phyloP scores from a whole-genome alignment of 768 basidiomycete genomes.

The Mrakia blollopis region DNA sequence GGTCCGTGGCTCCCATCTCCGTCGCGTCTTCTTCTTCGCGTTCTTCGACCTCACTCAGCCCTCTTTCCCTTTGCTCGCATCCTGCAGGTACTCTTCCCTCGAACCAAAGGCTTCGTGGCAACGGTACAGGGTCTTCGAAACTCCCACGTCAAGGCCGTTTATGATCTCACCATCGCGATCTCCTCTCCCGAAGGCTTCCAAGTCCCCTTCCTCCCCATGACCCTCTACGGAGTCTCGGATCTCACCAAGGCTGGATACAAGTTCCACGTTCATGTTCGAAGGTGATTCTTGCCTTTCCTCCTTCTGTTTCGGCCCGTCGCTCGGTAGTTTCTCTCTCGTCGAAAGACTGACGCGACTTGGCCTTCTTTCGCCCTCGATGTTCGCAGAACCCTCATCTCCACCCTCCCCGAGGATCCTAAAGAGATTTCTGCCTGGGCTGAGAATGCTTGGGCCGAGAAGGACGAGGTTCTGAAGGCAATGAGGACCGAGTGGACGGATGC shows the following conservation, averaged over 20 bases:
- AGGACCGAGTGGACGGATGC: slow-evolving; percentile 6
- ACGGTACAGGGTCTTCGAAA: slow-evolving; percentile 7
- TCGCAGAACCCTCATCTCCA: not conserved
- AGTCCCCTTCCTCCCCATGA: not conserved
- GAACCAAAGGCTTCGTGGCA: slow-evolving; percentile 15
- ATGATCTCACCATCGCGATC: slow-evolving; percentile 13
- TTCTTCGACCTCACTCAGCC: not conserved
- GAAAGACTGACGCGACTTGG: not conserved
- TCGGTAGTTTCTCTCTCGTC: too few species aligned
- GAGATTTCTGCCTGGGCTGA: slow-evolving; percentile 2
- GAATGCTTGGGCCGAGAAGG: not conserved
- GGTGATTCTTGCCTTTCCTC: not conserved
- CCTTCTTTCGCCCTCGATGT: not conserved
- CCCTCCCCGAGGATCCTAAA: not conserved
- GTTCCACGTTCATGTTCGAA: slow-evolving; percentile 9
- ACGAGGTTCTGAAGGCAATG: slow-evolving; percentile 2
- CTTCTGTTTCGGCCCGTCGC: not conserved
- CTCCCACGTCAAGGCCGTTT: slow-evolving; percentile 17
- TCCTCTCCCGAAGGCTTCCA: not conserved
- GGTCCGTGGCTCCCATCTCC: not conserved
- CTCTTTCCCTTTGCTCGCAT: not conserved
- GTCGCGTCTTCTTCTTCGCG: not conserved
- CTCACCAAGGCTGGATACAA: not conserved
- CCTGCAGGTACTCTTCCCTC: slow-evolving; percentile 1
- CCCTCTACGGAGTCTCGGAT: not conserved